Conservation (phyloP, 768 basidiomycete genomes). For the Auricularia cornea region DNA sequence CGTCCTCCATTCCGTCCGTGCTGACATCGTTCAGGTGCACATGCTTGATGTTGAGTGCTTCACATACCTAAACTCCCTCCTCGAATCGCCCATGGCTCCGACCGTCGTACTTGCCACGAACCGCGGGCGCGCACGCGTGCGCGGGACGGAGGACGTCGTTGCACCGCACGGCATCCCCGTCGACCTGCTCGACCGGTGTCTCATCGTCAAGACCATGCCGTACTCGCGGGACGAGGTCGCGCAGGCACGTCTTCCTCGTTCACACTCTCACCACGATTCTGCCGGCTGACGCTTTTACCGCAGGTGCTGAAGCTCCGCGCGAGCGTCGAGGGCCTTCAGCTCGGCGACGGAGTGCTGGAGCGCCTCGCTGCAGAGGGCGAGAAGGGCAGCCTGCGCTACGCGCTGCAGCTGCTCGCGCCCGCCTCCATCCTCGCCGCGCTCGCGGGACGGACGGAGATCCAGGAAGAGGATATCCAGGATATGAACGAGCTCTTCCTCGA, state of each 20-base stretch:
- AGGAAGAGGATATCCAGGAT: conserved; percentile 82
- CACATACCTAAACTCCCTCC: conserved; percentile 91
- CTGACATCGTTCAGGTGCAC: conserved; percentile 59
- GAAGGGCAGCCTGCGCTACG: conserved; percentile 71
- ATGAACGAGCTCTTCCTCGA: conserved; percentile 95
- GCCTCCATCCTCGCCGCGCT: conserved; percentile 79
- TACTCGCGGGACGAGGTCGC: conserved; percentile 80
- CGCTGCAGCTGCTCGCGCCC: conserved; percentile 84
- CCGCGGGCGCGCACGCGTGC: conserved; percentile 82
- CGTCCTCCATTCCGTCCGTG: background rate
- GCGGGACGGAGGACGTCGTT: conserved; percentile 87
- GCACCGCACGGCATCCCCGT: conserved; percentile 91
- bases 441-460: conserved; percentile 72
- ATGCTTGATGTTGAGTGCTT: conserved; percentile 99
- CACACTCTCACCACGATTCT: conserved; percentile 90
- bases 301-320: conserved; percentile 83
- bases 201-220: conserved; percentile 88
- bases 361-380: conserved; percentile 76
- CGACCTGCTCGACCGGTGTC: conserved; percentile 87
- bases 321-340: conserved; percentile 74
- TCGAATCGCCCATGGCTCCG: conserved; percentile 95
- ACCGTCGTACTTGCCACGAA: conserved; percentile 97
- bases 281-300: conserved; percentile 72
- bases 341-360: conserved; percentile 70
- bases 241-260: conserved; percentile 84